Percentiles rank a stretch among this genome's conserved stretches.
Evolutionary conservation across 768 basidiomycete species (phyloP).

Genomic region (Tricholomella constricta): DNA sequence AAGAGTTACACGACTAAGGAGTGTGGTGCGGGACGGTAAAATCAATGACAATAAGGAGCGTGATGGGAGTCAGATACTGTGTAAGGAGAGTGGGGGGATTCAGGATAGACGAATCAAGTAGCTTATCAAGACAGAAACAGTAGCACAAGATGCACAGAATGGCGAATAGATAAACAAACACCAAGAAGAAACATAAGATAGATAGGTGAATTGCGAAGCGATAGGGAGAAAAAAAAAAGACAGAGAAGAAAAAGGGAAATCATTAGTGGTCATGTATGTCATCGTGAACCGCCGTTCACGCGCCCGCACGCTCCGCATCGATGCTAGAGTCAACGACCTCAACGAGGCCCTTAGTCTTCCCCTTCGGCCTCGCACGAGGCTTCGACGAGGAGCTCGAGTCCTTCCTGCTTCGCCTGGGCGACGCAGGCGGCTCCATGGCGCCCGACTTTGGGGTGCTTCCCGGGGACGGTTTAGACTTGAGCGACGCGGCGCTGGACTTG

Average conservation of each 20-base stretch:
- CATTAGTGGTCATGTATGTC: too few relatives aligned
- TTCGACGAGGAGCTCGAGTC: slow-evolving; percentile 8
- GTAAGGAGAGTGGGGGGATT: too few relatives aligned
- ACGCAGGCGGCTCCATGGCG: slow-evolving; percentile 6
- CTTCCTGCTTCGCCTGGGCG: slow-evolving; percentile 6
- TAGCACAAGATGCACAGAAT: too few relatives aligned
- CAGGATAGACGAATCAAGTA: too few relatives aligned
- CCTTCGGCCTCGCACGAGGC: slow-evolving; percentile 10
- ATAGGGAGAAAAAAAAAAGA: neutral
- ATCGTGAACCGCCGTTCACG: neutral
- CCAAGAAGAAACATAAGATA: too few relatives aligned
- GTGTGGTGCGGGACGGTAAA: too few relatives aligned
- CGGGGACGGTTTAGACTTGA: slow-evolving; percentile 2
- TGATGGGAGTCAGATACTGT: too few relatives aligned
- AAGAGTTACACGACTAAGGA: too few relatives aligned
- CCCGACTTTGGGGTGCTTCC: slow-evolving; percentile 3
- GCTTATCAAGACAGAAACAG: too few relatives aligned
- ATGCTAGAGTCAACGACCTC: slow-evolving; percentile 39
- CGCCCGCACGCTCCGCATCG: slow-evolving; percentile 28
- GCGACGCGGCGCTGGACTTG: neutral
- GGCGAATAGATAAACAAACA: too few relatives aligned
- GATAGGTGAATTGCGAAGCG: too few relatives aligned
- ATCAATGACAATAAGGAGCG: too few relatives aligned
- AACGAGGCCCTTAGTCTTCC: slow-evolving; percentile 20
- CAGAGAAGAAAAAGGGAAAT: neutral